phyloP scores from a whole-genome alignment of 805 yeast species.

The Wickerhamomyces bovis region DNA sequence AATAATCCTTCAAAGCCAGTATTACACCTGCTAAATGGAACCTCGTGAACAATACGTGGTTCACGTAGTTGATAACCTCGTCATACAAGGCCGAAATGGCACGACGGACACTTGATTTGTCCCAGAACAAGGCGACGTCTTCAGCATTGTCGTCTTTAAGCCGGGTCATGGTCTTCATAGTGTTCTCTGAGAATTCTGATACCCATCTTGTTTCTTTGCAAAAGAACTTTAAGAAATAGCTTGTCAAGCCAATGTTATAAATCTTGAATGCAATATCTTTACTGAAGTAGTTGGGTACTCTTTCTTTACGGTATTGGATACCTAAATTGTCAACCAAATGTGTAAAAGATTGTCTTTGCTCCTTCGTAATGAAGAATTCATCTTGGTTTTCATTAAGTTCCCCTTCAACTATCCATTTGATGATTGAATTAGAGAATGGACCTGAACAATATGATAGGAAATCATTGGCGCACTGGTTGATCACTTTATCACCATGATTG shows the following conservation, averaged over 20 bases:
- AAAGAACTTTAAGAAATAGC: slow-evolving; percentile 53
- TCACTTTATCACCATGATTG: slow-evolving; percentile 56
- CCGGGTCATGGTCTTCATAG: not conserved
- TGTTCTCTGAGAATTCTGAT: slow-evolving; percentile 32
- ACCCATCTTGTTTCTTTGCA: slow-evolving; percentile 70
- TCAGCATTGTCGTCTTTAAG: slow-evolving; percentile 8
- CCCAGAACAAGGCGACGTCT: slow-evolving; percentile 6
- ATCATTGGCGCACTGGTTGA: slow-evolving; percentile 36
- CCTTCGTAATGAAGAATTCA: slow-evolving; percentile 45
- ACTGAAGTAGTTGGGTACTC: slow-evolving; percentile 42
- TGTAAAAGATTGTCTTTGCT: not conserved
- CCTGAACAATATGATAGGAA: slow-evolving; percentile 41
- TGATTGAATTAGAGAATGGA: slow-evolving; percentile 57
- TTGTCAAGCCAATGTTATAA: slow-evolving; percentile 66
- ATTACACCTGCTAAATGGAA: slow-evolving; percentile 48
- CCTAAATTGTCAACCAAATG: slow-evolving; percentile 13
- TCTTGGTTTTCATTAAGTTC: slow-evolving; percentile 44
- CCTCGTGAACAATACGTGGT: slow-evolving; percentile 42
- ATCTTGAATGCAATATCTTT: slow-evolving; percentile 37
- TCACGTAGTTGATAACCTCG: slow-evolving; percentile 49
- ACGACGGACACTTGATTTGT: slow-evolving; percentile 23
- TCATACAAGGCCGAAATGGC: slow-evolving; percentile 39
- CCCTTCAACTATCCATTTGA: slow-evolving; percentile 68
- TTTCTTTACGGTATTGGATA: slow-evolving; percentile 27
- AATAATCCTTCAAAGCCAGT: slow-evolving; percentile 53